Conservation (phyloP, 768 basidiomycete species). For the Kondoa subrosea region DNA sequence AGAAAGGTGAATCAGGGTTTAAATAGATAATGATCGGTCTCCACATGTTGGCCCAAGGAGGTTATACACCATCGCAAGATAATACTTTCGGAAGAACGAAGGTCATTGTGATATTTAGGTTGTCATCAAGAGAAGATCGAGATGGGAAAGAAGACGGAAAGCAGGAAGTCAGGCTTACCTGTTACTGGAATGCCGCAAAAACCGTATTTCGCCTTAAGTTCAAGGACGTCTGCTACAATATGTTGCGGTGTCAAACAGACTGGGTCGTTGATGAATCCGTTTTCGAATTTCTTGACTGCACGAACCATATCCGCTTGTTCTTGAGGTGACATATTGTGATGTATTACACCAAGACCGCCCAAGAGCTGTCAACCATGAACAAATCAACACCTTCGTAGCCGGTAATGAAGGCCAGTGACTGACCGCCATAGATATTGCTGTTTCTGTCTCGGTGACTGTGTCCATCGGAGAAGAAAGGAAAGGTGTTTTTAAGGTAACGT, state of each 20-base stretch:
- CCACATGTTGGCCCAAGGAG: conserved; percentile 5
- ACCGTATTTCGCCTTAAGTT: conserved; percentile 76
- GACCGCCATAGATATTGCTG: conserved; percentile 85
- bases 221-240: conserved; percentile 70
- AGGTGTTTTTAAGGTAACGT: conserved; percentile 77
- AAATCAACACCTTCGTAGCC: neutral
- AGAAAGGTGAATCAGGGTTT: conserved; percentile 10
- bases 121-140: conserved; percentile 1
- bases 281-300: conserved; percentile 86
- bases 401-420: conserved; percentile 30
- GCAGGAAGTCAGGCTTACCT: conserved; percentile 48
- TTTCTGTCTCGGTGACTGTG: conserved; percentile 88
- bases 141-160: neutral
- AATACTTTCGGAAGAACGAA: conserved; percentile 61
- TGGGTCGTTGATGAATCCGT: conserved; percentile 93
- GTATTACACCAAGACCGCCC: conserved; percentile 94
- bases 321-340: conserved; percentile 62
- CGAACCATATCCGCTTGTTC: conserved; percentile 93
- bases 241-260: conserved; percentile 65
- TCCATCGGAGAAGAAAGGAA: conserved; percentile 99
- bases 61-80: conserved; percentile 40
- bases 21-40: neutral
- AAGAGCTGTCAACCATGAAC: conserved; percentile 43
- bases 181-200: conserved; percentile 97
- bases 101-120: conserved; percentile 37